phyloP scores from a whole-genome alignment of 371 early-diverging fungal genomes.

The Umbelopsis sp. region DNA sequence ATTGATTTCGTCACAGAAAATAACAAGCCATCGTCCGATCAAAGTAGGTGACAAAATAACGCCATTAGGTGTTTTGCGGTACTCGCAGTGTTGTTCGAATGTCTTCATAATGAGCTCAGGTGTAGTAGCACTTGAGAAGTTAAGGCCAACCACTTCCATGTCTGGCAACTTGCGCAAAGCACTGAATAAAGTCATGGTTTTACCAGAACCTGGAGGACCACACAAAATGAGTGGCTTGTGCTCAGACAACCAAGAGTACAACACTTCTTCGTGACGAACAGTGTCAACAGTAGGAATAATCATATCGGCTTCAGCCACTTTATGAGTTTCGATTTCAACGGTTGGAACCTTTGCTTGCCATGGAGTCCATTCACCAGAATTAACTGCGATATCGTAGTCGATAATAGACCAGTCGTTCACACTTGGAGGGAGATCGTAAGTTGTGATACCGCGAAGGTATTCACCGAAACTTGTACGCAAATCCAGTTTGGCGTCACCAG shows the following conservation, averaged over 20 bases:
- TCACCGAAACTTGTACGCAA: constrained; percentile 80
- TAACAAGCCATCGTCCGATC: constrained; percentile 93
- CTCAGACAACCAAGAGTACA: constrained; percentile 95
- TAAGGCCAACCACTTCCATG: constrained; percentile 96
- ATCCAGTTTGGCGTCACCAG: constrained; percentile 88
- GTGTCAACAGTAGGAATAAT: constrained; percentile 99
- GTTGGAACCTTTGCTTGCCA: constrained; percentile 93
- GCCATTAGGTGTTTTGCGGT: constrained; percentile 94
- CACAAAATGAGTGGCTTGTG: constrained; percentile 95
- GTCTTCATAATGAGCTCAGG: constrained; percentile 95
- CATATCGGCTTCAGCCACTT: constrained; percentile 90
- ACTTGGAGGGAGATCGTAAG: constrained; percentile 81
- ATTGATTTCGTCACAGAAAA: constrained; percentile 99
- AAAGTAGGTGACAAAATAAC: constrained; percentile 84
- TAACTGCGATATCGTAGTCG: constrained; percentile 89
- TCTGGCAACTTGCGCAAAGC: constrained; percentile 94
- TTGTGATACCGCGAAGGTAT: constrained; percentile 77
- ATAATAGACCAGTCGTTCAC: constrained; percentile 69
- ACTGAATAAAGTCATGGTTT: constrained; percentile 98
- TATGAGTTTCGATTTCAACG: constrained; percentile 96
- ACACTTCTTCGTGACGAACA: constrained; percentile 94
- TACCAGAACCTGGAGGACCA: constrained; percentile 99
- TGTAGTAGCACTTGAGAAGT: constrained; percentile 97
- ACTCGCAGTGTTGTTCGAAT: constrained; percentile 98
- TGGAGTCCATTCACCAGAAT: constrained; percentile 85